Percentiles rank a stretch among this genome's conserved stretches.
Conservation (phyloP, 2,329 filamentous ascomycete species). For the Chlorencoelia australis region DNA sequence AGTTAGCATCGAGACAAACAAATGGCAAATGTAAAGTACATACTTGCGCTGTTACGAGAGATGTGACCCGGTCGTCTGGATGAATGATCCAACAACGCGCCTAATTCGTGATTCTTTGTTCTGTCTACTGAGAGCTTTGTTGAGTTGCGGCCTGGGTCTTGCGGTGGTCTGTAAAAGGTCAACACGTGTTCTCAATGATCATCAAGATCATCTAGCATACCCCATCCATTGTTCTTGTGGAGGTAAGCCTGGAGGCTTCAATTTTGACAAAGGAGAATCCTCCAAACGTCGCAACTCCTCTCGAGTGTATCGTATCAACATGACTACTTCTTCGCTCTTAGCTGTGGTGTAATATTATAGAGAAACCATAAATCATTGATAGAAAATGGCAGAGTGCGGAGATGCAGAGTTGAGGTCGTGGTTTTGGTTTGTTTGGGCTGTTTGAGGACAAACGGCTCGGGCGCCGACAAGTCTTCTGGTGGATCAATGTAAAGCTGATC, state of each 20-base stretch:
- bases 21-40: constrained; percentile 24
- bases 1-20: constrained; percentile 11
- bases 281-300: constrained; percentile 68
- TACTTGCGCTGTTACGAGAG: constrained; percentile 49
- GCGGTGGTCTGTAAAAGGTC: constrained; percentile 19
- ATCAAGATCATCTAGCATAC: constrained; percentile 35
- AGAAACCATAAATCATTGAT: too few relatives aligned
- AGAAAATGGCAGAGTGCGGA: too few relatives aligned
- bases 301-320: constrained; percentile 50
- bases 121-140: constrained; percentile 38
- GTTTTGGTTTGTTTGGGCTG: too few relatives aligned
- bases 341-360: too few relatives aligned
- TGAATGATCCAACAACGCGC: constrained; percentile 22
- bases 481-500: too few relatives aligned
- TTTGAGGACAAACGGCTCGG: too few relatives aligned
- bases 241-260: constrained; percentile 69
- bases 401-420: too few relatives aligned
- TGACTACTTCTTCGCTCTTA: too few relatives aligned
- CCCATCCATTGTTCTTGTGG: constrained; percentile 95
- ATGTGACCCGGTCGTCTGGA: constrained; percentile 43
- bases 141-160: constrained; percentile 24
- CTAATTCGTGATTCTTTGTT: constrained; percentile 29
- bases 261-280: constrained; percentile 65
- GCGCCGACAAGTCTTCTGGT: too few relatives aligned
- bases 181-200: constrained; percentile 8